A percentile compares a stretch with the other conserved stretches of the same genome.
phyloP scores from a whole-genome alignment of 495 filamentous ascomycete species.

The Talaromyces stipitatus region DNA sequence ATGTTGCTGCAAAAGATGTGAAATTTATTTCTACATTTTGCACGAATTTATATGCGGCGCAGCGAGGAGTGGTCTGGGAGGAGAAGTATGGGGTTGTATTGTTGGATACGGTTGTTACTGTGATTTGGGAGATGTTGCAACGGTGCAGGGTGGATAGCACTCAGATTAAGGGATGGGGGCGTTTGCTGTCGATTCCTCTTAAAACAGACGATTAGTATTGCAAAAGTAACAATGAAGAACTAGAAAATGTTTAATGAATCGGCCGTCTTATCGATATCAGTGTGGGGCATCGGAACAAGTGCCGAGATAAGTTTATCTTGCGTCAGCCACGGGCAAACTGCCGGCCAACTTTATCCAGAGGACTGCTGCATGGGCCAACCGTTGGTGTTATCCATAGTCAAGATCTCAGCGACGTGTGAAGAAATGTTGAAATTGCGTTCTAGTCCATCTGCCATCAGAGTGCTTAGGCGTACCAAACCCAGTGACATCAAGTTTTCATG shows the following conservation, averaged over 20 bases:
- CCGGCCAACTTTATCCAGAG: not conserved
- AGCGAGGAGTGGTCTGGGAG: not conserved
- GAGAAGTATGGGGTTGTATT: not conserved
- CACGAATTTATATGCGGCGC: constrained; percentile 3
- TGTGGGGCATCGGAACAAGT: not conserved
- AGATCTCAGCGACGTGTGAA: not conserved
- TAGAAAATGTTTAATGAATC: no score
- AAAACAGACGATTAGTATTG: not conserved
- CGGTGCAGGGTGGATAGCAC: not conserved
- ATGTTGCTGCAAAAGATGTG: not conserved
- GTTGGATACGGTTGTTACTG: constrained; percentile 3
- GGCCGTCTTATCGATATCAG: not conserved
- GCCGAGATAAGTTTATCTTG: not conserved
- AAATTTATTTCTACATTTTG: constrained; percentile 2
- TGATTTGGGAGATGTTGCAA: constrained; percentile 3
- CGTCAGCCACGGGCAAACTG: not conserved
- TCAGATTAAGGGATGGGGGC: constrained; percentile 2
- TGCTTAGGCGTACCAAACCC: constrained; percentile 18
- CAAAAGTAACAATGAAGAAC: no score
- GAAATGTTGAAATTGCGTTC: not conserved
- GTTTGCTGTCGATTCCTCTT: not conserved
- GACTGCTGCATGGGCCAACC: not conserved
- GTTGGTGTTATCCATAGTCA: not conserved
- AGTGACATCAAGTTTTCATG: constrained; percentile 21
- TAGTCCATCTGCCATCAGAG: not conserved